phyloP scores from a whole-genome alignment of 345 rosid species.

The Crucihimalaya himalaica region DNA sequence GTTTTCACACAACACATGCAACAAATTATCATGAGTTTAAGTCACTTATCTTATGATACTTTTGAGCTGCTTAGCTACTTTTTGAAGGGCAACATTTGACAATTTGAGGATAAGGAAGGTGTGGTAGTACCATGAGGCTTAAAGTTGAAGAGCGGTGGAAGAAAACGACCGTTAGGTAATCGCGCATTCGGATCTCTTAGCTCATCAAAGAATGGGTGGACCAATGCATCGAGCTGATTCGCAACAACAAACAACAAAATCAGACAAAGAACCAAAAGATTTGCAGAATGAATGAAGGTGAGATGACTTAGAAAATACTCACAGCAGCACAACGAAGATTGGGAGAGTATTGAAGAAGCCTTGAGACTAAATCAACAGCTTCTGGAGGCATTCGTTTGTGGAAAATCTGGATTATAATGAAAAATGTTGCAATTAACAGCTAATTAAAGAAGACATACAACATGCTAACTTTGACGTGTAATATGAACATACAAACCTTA shows the following conservation, averaged over 20 bases:
- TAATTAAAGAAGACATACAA: not conserved
- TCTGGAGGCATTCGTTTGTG: constrained; percentile 97
- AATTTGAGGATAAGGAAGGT: not conserved
- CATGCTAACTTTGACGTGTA: not conserved
- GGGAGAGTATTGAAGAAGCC: constrained; percentile 94
- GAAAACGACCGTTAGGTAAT: constrained; percentile 83
- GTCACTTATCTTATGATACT: not conserved
- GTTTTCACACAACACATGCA: constrained; percentile 17
- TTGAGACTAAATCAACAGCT: constrained; percentile 97
- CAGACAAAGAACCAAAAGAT: constrained; percentile 1
- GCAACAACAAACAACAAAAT: constrained; percentile 25
- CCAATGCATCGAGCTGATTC: constrained; percentile 72
- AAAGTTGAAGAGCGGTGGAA: constrained; percentile 95
- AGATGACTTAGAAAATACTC: constrained; percentile 42
- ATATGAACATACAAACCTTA: constrained; percentile 55
- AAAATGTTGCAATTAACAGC: constrained; percentile 9
- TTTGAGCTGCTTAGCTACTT: not conserved
- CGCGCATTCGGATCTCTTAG: constrained; percentile 79
- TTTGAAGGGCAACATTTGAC: not conserved
- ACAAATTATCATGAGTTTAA: constrained; percentile 2
- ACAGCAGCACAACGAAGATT: constrained; percentile 92
- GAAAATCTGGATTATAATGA: constrained; percentile 59
- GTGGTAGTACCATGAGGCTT: constrained; percentile 71
- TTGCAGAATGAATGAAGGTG: not conserved
- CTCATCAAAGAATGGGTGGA: constrained; percentile 96